Evolutionary conservation across 345 rosid species (phyloP), one percentile per base, ranked within the genome.

Genomic region (Populus tremula): DNA sequence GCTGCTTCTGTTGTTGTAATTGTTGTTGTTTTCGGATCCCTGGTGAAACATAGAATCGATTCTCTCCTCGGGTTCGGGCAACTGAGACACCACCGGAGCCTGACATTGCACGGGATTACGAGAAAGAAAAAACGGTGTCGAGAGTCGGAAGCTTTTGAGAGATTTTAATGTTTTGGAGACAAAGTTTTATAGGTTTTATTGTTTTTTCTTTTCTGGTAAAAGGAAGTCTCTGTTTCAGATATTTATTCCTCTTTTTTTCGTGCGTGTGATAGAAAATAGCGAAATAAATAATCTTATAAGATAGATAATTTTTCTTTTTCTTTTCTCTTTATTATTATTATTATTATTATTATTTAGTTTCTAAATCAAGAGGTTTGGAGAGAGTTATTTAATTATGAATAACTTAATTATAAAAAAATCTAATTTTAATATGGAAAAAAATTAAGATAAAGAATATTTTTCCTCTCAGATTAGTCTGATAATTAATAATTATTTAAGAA

Each of bases 21-120:
- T 76, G 89, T 70, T 76, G 88, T 63, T 76, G 83, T 70, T 73
- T 82, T 38, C 89, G 79, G 83, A 87, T 74, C 62, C 83, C 86
- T 21, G 87, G 87, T 16, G 87, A 79, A 67, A 83, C 83, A 69
- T 87, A 87, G 69, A 87, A 87, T 25, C 86, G 87, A 76, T 77
- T 81, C 64, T 84, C 89, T 18, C 87, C 87, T 23, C 85, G 78
- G 70, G 65, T 63, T 29, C 84, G 77, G 73, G 84, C 67, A 64
- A 49, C 70, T 49, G 83, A 80, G 45, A 79, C 77, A 61, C 85
- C 82, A 68, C 80, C 83, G 50, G 88, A 79, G 35, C 82, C 82
- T 63, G 89, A 83, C 89, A 84, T 84, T 79, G 65, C 72, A 66
- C 11, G 27, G 16, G 31, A 56, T 53, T 18, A 10, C 9, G 5